Conservation (phyloP, 1,284 basidiomycete genomes). For the Coriolopsis trogii region DNA sequence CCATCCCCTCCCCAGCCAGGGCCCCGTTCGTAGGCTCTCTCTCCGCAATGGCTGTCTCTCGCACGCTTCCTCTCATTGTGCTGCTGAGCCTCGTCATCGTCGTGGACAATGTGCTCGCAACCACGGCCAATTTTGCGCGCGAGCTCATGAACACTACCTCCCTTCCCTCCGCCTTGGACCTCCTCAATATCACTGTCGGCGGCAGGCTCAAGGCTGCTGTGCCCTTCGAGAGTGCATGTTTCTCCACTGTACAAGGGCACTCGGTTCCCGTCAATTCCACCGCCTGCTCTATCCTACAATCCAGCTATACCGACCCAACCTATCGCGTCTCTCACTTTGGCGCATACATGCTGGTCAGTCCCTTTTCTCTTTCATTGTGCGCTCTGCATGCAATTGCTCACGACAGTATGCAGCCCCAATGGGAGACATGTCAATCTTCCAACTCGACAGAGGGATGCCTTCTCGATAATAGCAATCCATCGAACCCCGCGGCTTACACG, state of each 20-base stretch:
- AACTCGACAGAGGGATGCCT: conserved; percentile 29
- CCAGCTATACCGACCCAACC: conserved; percentile 31
- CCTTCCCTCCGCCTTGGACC: conserved; percentile 42
- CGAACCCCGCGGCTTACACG: conserved; percentile 29
- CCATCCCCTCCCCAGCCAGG: background rate
- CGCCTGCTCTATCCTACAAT: conserved; percentile 33
- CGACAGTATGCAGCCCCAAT: conserved; percentile 30
- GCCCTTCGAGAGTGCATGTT: conserved; percentile 38
- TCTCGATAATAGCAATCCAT: conserved; percentile 29
- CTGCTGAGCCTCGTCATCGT: conserved; percentile 3
- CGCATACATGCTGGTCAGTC: conserved; percentile 34
- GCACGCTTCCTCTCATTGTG: background rate
- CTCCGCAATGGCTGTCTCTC: conserved; percentile 8
- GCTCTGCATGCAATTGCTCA: background rate
- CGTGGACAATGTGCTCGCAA: background rate
- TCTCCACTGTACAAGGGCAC: conserved; percentile 32
- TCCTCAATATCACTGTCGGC: conserved; percentile 35
- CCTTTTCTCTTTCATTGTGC: background rate
- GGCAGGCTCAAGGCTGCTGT: conserved; percentile 32
- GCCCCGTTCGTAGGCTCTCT: background rate
- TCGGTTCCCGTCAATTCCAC: conserved; percentile 18
- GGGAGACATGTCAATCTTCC: conserved; percentile 35
- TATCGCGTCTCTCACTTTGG: conserved; percentile 34
- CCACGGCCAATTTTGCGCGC: conserved; percentile 46
- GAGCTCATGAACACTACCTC: conserved; percentile 51